These are phyloP conservation scores for Corinectria fuckeliana DNA, from an alignment of 2,329 filamentous ascomycete species.

Conservation along the genomic window DNA sequence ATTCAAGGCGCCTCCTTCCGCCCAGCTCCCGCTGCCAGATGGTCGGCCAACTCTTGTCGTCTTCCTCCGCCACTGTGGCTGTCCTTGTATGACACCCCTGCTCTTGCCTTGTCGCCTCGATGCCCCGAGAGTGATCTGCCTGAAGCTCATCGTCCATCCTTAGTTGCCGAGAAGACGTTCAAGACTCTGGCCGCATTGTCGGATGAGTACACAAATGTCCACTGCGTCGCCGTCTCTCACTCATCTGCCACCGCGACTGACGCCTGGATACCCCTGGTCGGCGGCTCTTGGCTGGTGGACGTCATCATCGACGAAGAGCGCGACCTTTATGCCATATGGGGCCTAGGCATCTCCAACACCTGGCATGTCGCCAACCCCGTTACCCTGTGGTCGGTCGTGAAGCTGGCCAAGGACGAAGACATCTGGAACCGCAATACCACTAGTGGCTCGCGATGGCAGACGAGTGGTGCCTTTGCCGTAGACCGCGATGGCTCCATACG, in stretches of 20 bases:
- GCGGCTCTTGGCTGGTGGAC: slow-evolving; percentile 62
- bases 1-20: slow-evolving; percentile 60
- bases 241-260: slow-evolving; percentile 60
- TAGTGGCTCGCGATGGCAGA: slow-evolving; percentile 74
- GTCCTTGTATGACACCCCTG: slow-evolving; percentile 64
- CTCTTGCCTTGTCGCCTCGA: background rate
- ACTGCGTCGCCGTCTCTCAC: slow-evolving; percentile 70
- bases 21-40: slow-evolving; percentile 58
- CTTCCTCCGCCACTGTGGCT: slow-evolving; percentile 77
- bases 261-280: slow-evolving; percentile 62
- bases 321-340: slow-evolving; percentile 69
- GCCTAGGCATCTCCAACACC: slow-evolving; percentile 64
- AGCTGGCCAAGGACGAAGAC: slow-evolving; percentile 65
- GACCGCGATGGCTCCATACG: slow-evolving; percentile 41
- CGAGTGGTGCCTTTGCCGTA: slow-evolving; percentile 66
- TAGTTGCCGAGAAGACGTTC: slow-evolving; percentile 74
- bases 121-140: background rate
- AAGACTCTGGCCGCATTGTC: slow-evolving; percentile 60
- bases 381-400: slow-evolving; percentile 63
- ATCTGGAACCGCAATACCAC: slow-evolving; percentile 71
- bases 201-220: slow-evolving; percentile 53
- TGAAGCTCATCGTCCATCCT: background rate
- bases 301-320: slow-evolving; percentile 67
- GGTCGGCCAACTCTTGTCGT: slow-evolving; percentile 66
- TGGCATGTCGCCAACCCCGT: slow-evolving; percentile 68